Evolutionary conservation across 257 asterid genomes (phyloP).

Genomic region (Solanum ossicruentum): DNA sequence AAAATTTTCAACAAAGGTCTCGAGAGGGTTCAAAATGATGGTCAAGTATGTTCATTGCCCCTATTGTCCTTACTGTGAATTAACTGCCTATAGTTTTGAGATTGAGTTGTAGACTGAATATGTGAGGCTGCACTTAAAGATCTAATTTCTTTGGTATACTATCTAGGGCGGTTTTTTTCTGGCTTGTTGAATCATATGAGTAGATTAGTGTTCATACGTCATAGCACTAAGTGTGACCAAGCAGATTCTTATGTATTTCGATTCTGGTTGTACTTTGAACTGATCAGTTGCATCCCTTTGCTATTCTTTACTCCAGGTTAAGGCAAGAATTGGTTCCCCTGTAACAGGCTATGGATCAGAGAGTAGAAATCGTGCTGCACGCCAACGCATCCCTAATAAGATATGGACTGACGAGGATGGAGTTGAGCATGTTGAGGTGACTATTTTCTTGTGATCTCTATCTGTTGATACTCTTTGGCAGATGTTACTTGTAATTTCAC

Average conservation of each 20-base stretch:
- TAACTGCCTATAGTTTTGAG: background rate
- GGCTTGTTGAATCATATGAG: background rate
- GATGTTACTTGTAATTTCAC: background rate
- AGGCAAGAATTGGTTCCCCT: conserved; percentile 79
- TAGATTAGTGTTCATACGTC: background rate
- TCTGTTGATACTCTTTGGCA: background rate
- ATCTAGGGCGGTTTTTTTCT: background rate
- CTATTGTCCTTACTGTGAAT: background rate
- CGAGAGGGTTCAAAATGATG: conserved; percentile 69
- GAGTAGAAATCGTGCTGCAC: conserved; percentile 92
- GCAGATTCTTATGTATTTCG: background rate
- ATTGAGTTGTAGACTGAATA: background rate
- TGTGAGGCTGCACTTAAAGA: background rate
- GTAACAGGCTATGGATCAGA: conserved; percentile 86
- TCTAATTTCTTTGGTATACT: background rate
- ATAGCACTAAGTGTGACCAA: background rate
- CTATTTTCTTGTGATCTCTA: background rate
- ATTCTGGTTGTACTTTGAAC: background rate
- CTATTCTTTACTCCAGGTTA: conserved; percentile 36
- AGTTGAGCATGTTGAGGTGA: conserved; percentile 73
- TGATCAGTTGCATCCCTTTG: background rate
- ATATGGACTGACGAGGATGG: conserved; percentile 87
- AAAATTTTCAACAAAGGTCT: conserved; percentile 76
- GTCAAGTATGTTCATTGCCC: conserved; percentile 41
- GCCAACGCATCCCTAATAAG: conserved; percentile 75